Conservation (phyloP, 352 stramenopile species). For the Phytophthora multivora region DNA sequence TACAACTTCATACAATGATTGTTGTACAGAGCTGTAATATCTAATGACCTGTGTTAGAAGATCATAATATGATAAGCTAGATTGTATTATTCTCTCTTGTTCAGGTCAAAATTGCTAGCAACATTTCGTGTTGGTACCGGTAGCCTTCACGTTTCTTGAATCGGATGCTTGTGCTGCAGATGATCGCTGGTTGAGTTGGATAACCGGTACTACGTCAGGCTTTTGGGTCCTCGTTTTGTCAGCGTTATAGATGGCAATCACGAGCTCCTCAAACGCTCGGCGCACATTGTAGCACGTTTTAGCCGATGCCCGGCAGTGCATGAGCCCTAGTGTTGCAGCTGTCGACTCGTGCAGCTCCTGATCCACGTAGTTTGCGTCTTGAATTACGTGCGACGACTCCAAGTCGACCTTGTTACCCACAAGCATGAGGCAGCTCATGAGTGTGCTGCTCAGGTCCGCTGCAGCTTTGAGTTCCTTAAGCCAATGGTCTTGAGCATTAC, state of each 20-base stretch:
- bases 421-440: conserved; percentile 72
- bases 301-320: conserved; percentile 65
- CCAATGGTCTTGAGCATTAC: conserved; percentile 76
- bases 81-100: too few species aligned
- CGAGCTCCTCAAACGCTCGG: conserved; percentile 70
- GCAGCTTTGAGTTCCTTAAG: conserved; percentile 76
- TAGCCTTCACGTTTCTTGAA: conserved; percentile 1
- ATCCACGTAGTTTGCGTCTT: conserved; percentile 33
- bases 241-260: conserved; percentile 72
- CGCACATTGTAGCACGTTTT: conserved; percentile 74
- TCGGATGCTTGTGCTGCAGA: background rate
- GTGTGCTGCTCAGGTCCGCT: conserved; percentile 61
- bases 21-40: too few species aligned
- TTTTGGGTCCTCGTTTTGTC: conserved; percentile 55
- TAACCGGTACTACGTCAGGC: conserved; percentile 37
- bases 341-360: conserved; percentile 46
- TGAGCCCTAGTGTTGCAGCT: conserved; percentile 43
- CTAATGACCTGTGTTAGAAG: too few species aligned
- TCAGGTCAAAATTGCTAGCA: conserved; percentile 23
- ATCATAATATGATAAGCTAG: too few species aligned
- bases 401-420: conserved; percentile 86
- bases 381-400: conserved; percentile 13
- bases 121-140: conserved; percentile 10
- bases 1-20: too few species aligned
- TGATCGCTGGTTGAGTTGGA: conserved; percentile 42